Evolutionary conservation across 768 basidiomycete genomes (phyloP).

Genomic region (Crassisporium funariophilum): DNA sequence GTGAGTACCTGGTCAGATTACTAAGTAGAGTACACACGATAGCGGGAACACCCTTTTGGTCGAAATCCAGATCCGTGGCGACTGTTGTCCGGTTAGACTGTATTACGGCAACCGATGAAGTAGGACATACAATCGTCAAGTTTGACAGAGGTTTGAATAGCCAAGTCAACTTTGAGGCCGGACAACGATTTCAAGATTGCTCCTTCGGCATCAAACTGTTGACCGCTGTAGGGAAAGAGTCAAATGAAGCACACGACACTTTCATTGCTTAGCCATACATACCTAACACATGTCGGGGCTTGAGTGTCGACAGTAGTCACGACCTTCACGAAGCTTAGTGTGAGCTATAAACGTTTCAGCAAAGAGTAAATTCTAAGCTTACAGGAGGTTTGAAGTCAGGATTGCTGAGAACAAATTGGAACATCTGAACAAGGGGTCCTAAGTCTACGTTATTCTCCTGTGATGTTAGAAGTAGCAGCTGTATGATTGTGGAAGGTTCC

Average conservation of each 20-base stretch:
- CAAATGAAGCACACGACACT: background rate
- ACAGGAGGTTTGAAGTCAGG: constrained; percentile 57
- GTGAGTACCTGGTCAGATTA: background rate
- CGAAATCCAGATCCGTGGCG: constrained; percentile 57
- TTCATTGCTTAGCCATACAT: constrained; percentile 4
- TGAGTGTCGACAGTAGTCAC: constrained; percentile 55
- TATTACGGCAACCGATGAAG: background rate
- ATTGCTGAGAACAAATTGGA: constrained; percentile 53
- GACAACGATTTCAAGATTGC: constrained; percentile 67
- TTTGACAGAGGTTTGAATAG: constrained; percentile 52
- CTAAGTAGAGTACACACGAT: constrained; percentile 36
- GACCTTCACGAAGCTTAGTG: constrained; percentile 38
- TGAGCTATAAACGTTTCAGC: background rate
- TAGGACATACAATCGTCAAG: constrained; percentile 64
- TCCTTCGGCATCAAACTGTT: constrained; percentile 61
- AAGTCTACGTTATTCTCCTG: constrained; percentile 57
- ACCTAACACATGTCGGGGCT: constrained; percentile 62
- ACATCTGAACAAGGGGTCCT: constrained; percentile 58
- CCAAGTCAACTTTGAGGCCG: constrained; percentile 59
- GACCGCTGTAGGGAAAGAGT: constrained; percentile 47
- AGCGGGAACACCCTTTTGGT: constrained; percentile 57
- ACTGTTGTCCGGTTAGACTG: constrained; percentile 34
- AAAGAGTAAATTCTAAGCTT: constrained; percentile 15
- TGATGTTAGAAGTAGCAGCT: constrained; percentile 52
- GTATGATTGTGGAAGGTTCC: constrained; percentile 61